Base-by-base conservation (phyloP, 331 rosid genomes). In the Acacia pycnantha region DNA sequence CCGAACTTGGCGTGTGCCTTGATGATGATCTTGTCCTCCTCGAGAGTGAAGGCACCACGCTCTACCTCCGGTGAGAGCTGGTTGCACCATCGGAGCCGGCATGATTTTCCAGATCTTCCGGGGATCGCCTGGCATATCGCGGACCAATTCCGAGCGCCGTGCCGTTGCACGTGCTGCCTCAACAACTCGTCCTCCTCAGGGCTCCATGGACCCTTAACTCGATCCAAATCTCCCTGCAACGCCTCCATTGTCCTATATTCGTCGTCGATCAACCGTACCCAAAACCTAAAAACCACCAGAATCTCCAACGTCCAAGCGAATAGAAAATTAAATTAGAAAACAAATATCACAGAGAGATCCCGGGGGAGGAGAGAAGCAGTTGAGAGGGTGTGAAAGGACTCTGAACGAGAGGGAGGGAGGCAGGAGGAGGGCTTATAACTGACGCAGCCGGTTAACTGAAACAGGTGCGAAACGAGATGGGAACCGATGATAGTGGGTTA, bases 61-160 rank as follows among this genome's bases (percentile, higher is more conserved):
- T 87, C 88, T 14, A 90, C 86, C 58, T 81, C 89, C 22, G 94
- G 94, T 43, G 89, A 90, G 46, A 90, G 86, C 84, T 90, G 92
- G 69, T 90, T 90, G 53, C 90, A 90, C 94, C 94, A 90, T 4
- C 94, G 89, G 1, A 88, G 89, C 1, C 94, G 88, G 84, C 94
- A 88, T 1, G 94, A 90, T 78, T 90, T 88, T 0, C 92, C 92
- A 0, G 92, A 88, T 19, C 94, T 73, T 8, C 92, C 92, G 3
- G 82, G 83, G 26, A 90, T 87, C 71, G 88, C 74, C 73, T 82
- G 78, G 79, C 90, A 80, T 3, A 90, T 88, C 43, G 73, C 4
- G 16, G 90, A 82, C 94, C 94, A 90, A 77, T 87, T 90, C 69
- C 92, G 84, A 61, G 94, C 82, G 29, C 90, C 90, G 67, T 87